Percentiles rank a stretch among this genome's conserved stretches.
These are phyloP conservation scores for Cercospora janseana DNA, from an alignment of 2,329 filamentous ascomycete genomes.

Conservation along the genomic window DNA sequence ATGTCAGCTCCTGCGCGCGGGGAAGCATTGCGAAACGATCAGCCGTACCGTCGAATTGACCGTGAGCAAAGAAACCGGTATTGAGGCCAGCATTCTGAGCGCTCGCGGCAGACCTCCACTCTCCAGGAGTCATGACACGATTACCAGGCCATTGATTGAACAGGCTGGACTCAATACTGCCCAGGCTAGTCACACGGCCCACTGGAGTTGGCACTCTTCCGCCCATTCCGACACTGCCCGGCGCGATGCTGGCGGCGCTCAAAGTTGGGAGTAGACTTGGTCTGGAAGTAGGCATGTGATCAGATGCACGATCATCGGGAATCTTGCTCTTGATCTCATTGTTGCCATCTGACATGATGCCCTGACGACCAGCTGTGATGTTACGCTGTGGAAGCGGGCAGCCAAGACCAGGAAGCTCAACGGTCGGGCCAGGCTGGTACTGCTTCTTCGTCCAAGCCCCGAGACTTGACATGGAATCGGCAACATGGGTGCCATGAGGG, in stretches of 20 bases:
- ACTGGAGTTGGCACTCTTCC: slow-evolving; percentile 18
- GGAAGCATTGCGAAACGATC: slow-evolving; percentile 14
- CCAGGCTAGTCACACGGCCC: slow-evolving; percentile 31
- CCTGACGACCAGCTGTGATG: slow-evolving; percentile 24
- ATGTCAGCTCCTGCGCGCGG: slow-evolving; percentile 18
- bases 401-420: slow-evolving; percentile 15
- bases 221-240: slow-evolving; percentile 22
- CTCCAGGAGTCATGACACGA: slow-evolving; percentile 36
- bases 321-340: slow-evolving; percentile 11
- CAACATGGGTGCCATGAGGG: slow-evolving; percentile 30
- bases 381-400: slow-evolving; percentile 29
- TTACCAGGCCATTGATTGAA: slow-evolving; percentile 28
- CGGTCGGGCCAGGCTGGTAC: slow-evolving; percentile 13
- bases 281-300: slow-evolving; percentile 9
- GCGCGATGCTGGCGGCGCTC: slow-evolving; percentile 23
- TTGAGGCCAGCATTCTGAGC: slow-evolving; percentile 36
- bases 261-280: slow-evolving; percentile 19
- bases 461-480: slow-evolving; percentile 30
- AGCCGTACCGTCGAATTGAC: slow-evolving; percentile 37
- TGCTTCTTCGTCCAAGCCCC: slow-evolving; percentile 35
- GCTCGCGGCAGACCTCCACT: slow-evolving; percentile 36
- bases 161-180: slow-evolving; percentile 32
- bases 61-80: slow-evolving; percentile 35
- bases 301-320: slow-evolving; percentile 3
- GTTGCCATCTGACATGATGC: slow-evolving; percentile 19